Conservation (phyloP, 306 rosid species). For the Potentilla sterilis region DNA sequence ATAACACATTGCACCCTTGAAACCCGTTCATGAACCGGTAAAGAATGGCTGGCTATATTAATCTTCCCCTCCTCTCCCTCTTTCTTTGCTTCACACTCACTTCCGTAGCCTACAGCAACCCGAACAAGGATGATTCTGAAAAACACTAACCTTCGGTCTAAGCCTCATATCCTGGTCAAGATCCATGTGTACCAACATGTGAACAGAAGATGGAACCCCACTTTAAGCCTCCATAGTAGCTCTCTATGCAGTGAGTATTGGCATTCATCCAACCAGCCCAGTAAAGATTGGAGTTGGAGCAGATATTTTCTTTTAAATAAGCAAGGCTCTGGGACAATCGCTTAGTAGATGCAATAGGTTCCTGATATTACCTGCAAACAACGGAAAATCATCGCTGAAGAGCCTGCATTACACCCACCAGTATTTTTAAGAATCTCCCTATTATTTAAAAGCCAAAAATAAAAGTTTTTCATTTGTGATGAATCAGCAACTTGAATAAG, state of each 20-base stretch:
- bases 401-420: not conserved
- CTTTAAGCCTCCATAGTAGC: not conserved
- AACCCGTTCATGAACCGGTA: not conserved
- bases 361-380: not conserved
- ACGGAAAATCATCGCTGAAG: not conserved
- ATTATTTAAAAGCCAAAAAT: not conserved
- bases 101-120: conserved; percentile 44
- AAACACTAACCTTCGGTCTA: conserved; percentile 34
- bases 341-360: not conserved
- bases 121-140: conserved; percentile 23
- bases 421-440: not conserved
- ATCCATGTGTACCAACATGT: not conserved
- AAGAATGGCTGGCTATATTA: not conserved
- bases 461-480: too few species aligned
- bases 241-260: not conserved
- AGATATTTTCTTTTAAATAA: not conserved
- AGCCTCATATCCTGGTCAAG: conserved; percentile 47
- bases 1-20: not conserved
- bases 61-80: not conserved
- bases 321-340: not conserved
- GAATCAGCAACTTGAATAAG: too few species aligned
- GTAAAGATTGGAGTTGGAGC: not conserved
- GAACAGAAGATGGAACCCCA: not conserved
- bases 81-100: conserved; percentile 31
- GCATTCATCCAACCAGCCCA: not conserved